Conservation (phyloP, 306 rosid species). For the Vicia villosa region DNA sequence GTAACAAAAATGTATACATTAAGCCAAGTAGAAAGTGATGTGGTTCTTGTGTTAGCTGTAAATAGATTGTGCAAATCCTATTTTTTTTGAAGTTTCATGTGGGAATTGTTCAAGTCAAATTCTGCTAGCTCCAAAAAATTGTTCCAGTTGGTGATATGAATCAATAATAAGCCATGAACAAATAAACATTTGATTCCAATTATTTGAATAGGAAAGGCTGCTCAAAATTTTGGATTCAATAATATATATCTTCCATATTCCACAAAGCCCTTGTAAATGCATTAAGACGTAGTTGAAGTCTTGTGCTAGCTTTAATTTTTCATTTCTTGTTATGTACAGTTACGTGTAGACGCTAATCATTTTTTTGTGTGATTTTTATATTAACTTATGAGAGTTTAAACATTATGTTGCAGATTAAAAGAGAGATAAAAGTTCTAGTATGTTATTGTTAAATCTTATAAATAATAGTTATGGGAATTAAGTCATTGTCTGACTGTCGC, state of each 20-base stretch:
- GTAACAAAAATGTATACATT: background rate
- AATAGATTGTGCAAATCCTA: slow-evolving; percentile 16
- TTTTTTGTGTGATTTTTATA: too few relatives aligned
- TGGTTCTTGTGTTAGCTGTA: background rate
- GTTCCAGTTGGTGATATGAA: slow-evolving; percentile 7
- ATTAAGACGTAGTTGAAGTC: background rate
- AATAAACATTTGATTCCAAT: background rate
- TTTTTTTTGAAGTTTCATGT: slow-evolving; percentile 7
- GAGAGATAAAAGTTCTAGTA: slow-evolving; percentile 94
- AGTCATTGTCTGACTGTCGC: too few relatives aligned
- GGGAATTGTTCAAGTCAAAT: slow-evolving; percentile 5
- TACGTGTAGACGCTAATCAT: too few relatives aligned
- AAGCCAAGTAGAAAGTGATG: slow-evolving; percentile 14
- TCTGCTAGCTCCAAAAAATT: slow-evolving; percentile 12
- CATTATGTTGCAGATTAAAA: slow-evolving; percentile 68
- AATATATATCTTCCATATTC: background rate
- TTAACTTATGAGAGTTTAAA: slow-evolving; percentile 17
- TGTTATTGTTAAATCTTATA: too few relatives aligned
- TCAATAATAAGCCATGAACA: background rate
- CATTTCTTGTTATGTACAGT: slow-evolving; percentile 5
- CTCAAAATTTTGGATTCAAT: slow-evolving; percentile 2
- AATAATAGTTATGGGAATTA: too few relatives aligned
- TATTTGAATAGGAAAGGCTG: background rate
- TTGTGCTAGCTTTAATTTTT: slow-evolving; percentile 9
- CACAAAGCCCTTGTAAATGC: background rate